Percentiles rank a stretch among this genome's conserved stretches.
phyloP scores from a whole-genome alignment of 2,329 filamentous ascomycete genomes.

The Helicocarpus griseus region DNA sequence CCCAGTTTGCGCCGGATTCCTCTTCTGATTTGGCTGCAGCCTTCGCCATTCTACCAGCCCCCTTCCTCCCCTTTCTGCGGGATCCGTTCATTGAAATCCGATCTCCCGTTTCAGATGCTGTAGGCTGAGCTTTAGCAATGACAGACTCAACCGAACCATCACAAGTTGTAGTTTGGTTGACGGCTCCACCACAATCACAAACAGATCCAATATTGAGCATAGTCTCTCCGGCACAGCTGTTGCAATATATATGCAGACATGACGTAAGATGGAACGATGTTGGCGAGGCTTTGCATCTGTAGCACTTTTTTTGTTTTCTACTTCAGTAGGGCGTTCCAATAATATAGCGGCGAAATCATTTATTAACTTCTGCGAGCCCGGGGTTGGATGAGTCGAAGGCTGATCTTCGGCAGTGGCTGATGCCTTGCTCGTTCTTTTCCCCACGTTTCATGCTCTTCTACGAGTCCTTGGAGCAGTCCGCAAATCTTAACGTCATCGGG shows the following conservation, averaged over 20 bases:
- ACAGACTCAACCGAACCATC: slow-evolving; percentile 3
- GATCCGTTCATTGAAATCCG: not conserved
- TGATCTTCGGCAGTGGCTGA: not conserved
- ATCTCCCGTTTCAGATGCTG: not conserved
- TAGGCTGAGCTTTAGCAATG: not conserved
- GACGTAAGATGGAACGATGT: slow-evolving; percentile 35
- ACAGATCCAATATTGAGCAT: not conserved
- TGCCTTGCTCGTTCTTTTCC: not conserved
- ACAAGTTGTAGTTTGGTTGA: slow-evolving; percentile 12
- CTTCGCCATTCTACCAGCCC: slow-evolving; percentile 4
- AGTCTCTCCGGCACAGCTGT: slow-evolving; percentile 32
- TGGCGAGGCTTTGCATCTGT: slow-evolving; percentile 33
- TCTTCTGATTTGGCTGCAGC: slow-evolving; percentile 6
- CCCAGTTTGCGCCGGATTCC: slow-evolving; percentile 21
- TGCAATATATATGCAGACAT: slow-evolving; percentile 50
- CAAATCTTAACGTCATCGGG: slow-evolving; percentile 18
- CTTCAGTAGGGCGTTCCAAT: not conserved
- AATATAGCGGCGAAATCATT: not conserved
- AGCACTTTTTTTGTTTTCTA: slow-evolving; percentile 29
- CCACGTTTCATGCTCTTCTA: not conserved
- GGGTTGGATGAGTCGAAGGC: not conserved
- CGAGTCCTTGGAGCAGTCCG: not conserved
- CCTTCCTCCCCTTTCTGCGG: not conserved
- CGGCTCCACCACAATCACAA: slow-evolving; percentile 9
- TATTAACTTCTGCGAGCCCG: not conserved